phyloP scores from a whole-genome alignment of 495 filamentous ascomycete species.

The Tuber aestivum region DNA sequence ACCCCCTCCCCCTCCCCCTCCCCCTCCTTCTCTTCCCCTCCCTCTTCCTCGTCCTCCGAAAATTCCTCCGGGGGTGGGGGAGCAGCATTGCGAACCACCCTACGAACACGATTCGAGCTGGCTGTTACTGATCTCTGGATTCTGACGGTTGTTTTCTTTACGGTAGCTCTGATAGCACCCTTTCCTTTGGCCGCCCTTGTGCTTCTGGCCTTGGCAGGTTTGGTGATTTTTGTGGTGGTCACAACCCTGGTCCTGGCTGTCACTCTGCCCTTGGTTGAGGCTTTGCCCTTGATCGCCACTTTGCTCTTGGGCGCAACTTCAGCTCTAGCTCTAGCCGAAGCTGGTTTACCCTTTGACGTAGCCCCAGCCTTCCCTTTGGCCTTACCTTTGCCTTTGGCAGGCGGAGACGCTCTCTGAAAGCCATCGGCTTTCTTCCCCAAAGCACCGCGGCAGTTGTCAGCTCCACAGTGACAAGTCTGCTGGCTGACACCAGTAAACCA shows the following conservation, averaged over 20 bases:
- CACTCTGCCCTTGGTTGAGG: background rate
- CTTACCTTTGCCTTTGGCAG: conserved; percentile 48
- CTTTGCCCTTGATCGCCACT: background rate
- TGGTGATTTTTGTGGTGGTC: background rate
- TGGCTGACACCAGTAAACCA: conserved; percentile 44
- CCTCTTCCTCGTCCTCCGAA: background rate
- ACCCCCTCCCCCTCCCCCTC: background rate
- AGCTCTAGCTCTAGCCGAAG: conserved; percentile 5
- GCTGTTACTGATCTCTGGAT: conserved; percentile 44
- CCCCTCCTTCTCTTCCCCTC: background rate
- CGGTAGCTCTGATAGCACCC: background rate
- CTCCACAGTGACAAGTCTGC: conserved; percentile 75
- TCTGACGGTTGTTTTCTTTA: conserved; percentile 44
- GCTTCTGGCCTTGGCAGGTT: background rate
- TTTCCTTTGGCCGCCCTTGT: background rate
- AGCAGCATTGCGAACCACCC: background rate
- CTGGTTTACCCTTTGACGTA: conserved; percentile 47
- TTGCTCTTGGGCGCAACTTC: background rate
- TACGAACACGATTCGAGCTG: conserved; percentile 2
- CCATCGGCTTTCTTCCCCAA: conserved; percentile 51
- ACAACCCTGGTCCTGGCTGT: background rate
- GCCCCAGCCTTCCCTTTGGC: conserved; percentile 53
- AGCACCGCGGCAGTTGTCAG: conserved; percentile 67
- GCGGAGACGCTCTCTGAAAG: conserved; percentile 27
- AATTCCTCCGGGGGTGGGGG: background rate